Evolutionary conservation across 2,329 filamentous ascomycete species (phyloP).

Genomic region (Trichoderma gracile): DNA sequence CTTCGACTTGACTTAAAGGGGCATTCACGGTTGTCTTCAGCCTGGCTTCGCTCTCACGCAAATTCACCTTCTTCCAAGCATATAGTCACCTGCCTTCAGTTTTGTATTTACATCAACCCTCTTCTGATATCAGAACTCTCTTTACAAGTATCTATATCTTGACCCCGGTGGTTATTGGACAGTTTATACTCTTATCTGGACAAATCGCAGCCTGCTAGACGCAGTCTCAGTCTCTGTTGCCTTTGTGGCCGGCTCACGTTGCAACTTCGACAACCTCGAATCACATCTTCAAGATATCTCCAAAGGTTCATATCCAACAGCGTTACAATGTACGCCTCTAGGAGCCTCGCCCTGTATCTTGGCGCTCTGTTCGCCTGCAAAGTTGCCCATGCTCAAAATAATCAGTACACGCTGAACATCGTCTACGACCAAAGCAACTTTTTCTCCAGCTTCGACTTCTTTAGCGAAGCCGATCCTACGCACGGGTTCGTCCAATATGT

Average conservation of each 20-base stretch:
- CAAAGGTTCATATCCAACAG: not conserved
- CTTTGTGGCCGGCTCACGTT: conserved; percentile 29
- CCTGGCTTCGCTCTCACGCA: not conserved
- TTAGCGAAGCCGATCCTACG: conserved; percentile 65
- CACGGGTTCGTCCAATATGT: conserved; percentile 73
- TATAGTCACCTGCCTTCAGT: not conserved
- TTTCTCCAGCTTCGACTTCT: conserved; percentile 59
- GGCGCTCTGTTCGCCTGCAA: conserved; percentile 35
- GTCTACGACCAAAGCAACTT: conserved; percentile 56
- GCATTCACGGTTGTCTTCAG: not conserved
- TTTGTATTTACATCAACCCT: not conserved
- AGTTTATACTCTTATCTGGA: not conserved
- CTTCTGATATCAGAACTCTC: not conserved
- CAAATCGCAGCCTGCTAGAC: conserved; percentile 11
- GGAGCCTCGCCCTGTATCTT: conserved; percentile 32
- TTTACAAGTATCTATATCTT: not conserved
- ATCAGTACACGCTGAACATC: conserved; percentile 42
- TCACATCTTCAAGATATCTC: conserved; percentile 20
- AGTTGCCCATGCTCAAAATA: conserved; percentile 31
- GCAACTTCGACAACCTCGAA: conserved; percentile 9
- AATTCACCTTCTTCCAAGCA: not conserved
- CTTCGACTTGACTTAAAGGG: no score
- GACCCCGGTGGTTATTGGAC: not conserved
- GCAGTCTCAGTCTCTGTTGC: not conserved
- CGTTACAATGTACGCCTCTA: conserved; percentile 31